These are phyloP conservation scores for Pseudozyma tsukubaensis DNA, from an alignment of 1,284 basidiomycete genomes.

Conservation along the genomic window DNA sequence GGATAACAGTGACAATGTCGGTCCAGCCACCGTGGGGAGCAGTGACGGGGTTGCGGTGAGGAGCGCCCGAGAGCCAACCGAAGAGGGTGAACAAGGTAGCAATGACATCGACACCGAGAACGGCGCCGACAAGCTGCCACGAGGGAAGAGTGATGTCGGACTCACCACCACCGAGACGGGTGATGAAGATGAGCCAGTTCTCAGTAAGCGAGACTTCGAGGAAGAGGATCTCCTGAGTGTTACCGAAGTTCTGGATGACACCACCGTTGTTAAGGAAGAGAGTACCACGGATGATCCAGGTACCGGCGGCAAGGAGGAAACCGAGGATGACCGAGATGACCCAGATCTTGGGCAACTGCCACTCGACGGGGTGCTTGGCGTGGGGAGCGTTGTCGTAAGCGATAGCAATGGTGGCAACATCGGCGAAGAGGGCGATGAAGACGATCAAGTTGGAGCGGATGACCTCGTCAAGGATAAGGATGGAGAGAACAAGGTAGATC, in stretches of 20 bases:
- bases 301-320: constrained; percentile 72
- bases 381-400: constrained; percentile 73
- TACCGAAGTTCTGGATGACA: constrained; percentile 73
- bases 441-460: constrained; percentile 74
- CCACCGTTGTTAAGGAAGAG: constrained; percentile 72
- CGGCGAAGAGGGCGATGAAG: constrained; percentile 74
- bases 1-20: constrained; percentile 73
- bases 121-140: constrained; percentile 72
- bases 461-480: constrained; percentile 73
- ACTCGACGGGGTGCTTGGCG: constrained; percentile 73
- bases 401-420: constrained; percentile 72
- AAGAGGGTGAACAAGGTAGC: constrained; percentile 73
- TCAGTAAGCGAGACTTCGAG: constrained; percentile 75
- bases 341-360: constrained; percentile 75
- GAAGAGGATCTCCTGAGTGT: constrained; percentile 73
- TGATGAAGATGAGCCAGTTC: constrained; percentile 74
- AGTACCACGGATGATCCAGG: constrained; percentile 73
- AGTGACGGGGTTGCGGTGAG: constrained; percentile 68
- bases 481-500: constrained; percentile 73
- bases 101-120: constrained; percentile 73
- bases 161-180: constrained; percentile 69
- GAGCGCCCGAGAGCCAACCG: constrained; percentile 73
- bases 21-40: constrained; percentile 70
- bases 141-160: constrained; percentile 71
- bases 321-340: constrained; percentile 72